phyloP scores from a whole-genome alignment of 164 flowering plant species.

The Chimonanthus praecox region DNA sequence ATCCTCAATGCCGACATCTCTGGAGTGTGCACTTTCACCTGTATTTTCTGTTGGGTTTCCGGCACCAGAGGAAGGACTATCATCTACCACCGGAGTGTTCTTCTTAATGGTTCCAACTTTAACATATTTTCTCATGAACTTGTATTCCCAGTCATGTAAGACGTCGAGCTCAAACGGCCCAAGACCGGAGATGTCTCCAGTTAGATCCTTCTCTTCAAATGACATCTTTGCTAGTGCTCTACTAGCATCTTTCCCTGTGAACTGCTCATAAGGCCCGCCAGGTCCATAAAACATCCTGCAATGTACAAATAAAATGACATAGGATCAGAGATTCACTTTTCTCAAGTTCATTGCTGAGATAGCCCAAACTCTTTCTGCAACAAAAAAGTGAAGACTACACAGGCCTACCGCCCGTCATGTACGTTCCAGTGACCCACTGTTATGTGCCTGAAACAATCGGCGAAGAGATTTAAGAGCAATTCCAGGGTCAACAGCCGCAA shows the following conservation, averaged over 20 bases:
- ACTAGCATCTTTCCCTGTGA: slow-evolving; percentile 96
- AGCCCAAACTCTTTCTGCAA: no score
- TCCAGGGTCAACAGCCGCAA: no score
- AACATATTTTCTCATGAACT: slow-evolving; percentile 92
- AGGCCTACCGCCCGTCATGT: no score
- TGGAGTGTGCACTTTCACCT: no score
- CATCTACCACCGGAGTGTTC: slow-evolving; percentile 28
- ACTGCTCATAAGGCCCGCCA: slow-evolving; percentile 93
- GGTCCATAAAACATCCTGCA: slow-evolving; percentile 99
- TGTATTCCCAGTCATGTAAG: slow-evolving; percentile 97
- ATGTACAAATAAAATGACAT: neutral
- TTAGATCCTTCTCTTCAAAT: slow-evolving; percentile 83
- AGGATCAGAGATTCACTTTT: neutral
- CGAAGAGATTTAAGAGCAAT: no score
- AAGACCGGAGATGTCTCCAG: slow-evolving; percentile 82
- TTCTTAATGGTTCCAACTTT: slow-evolving; percentile 79
- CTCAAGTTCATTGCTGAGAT: no score
- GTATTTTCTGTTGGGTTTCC: no score
- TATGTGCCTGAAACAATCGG: no score
- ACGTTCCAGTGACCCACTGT: no score
- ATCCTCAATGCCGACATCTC: no score
- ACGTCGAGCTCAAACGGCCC: slow-evolving; percentile 92
- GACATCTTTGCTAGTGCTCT: slow-evolving; percentile 99
- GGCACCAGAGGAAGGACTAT: no score
- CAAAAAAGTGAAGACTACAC: no score